These are phyloP conservation scores for Melanogaster broomeanus DNA, from an alignment of 768 basidiomycete species.

Conservation along the genomic window DNA sequence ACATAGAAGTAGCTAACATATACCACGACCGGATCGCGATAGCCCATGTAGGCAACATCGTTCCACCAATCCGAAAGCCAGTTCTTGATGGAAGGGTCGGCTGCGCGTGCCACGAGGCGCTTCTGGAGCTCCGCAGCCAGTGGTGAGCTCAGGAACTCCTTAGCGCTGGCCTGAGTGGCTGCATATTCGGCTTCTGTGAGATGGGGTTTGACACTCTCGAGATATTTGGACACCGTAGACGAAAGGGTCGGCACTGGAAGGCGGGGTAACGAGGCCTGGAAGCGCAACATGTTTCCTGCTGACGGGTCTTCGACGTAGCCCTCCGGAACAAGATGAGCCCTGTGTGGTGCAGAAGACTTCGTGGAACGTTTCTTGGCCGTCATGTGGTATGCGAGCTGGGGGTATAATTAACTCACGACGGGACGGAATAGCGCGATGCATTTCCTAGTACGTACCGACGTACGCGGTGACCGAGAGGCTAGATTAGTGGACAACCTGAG, in stretches of 20 bases:
- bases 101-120: slow-evolving; percentile 75
- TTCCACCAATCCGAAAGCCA: slow-evolving; percentile 99
- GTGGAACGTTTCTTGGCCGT: slow-evolving; percentile 28
- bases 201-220: slow-evolving; percentile 80
- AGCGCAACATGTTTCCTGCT: slow-evolving; percentile 71
- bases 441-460: slow-evolving; percentile 10
- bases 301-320: slow-evolving; percentile 55
- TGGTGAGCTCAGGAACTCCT: slow-evolving; percentile 69
- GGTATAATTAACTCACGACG: not conserved
- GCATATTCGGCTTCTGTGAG: slow-evolving; percentile 64
- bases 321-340: slow-evolving; percentile 37
- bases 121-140: slow-evolving; percentile 73
- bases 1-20: slow-evolving; percentile 96
- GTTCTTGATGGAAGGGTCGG: slow-evolving; percentile 54
- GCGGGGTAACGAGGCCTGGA: slow-evolving; percentile 67
- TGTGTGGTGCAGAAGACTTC: slow-evolving; percentile 30
- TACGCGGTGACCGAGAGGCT: slow-evolving; percentile 14
- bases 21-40: slow-evolving; percentile 88
- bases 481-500: slow-evolving; percentile 19
- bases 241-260: slow-evolving; percentile 85
- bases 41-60: slow-evolving; percentile 84
- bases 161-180: slow-evolving; percentile 57
- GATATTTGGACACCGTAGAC: slow-evolving; percentile 86
- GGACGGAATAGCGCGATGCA: not conserved
- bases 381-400: slow-evolving; percentile 23